Evolutionary conservation across 306 rosid genomes (phyloP), one percentile per base, ranked within the genome.

Genomic region (Castanopsis chinensis): DNA sequence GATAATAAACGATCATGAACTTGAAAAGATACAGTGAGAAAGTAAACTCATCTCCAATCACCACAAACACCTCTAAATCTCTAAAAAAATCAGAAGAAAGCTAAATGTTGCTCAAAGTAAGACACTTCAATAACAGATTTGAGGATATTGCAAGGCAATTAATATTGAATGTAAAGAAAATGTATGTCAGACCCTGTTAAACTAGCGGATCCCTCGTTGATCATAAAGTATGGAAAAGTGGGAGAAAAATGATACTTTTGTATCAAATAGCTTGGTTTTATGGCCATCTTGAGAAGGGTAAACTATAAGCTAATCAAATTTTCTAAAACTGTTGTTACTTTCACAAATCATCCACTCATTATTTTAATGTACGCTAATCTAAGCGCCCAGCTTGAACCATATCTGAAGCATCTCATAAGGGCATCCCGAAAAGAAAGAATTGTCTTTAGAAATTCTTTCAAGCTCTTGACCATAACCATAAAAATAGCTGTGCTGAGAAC

Each of bases 291-390:
- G 5, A 67, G 71, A 33, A 32, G 71, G 15, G 15, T 41, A 8
- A 41, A 41, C 45, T 18, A 67, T 54, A 72, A 67, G 35, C 30
- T 72, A 82, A 6, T 65, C 35, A 14, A 41, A 23, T 65, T 23
- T 5, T 43, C 45, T 28, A 72, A 79, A 67, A 77, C 78, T 35
- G 58, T 79, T 57, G 81, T 65, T 56, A 9, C 35, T 78, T 64
- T 83, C 82, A 59, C 53, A n/a, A 55, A 73, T 78, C 11, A 68
- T 67, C 19, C 74, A 73, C 70, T 74, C 74, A 27, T 21, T 10
- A 19, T 59, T 21, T 63, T 11, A 41, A 64, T 52, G 17, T 72
- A 72, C 33, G 41, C 71, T 59, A 35, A 53, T 52, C 43, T 78
- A 74, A 8, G 69, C 57, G 51, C 30, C 54, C 10, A 69, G 20